Base-by-base conservation (phyloP, 1,284 basidiomycete species). In the Acaromyces ingoldii region DNA sequence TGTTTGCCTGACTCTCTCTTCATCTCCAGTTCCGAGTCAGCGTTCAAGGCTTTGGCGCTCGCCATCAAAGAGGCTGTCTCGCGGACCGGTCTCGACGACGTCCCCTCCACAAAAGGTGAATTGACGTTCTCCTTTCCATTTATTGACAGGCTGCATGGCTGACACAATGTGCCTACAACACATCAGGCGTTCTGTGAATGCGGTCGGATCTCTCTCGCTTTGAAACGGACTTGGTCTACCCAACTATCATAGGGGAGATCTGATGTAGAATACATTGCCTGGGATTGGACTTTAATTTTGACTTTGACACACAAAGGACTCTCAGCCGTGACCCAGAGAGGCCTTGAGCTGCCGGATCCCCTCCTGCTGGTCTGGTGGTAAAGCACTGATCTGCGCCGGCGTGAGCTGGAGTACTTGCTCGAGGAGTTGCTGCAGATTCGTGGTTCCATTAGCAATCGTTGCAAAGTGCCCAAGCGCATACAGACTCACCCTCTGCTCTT, bases 31-130 rank as follows among this genome's bases (percentile, higher is more conserved):
- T 84, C 91, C 29, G 95, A 99, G 77, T 90, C 91, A 4, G 90
- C 92, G 5, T 98, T 99, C 83, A 99, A 98, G 78, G 93, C 93
- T 0, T 78, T 97, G 24, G 95, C 93, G 0, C 80, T 99, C 17
- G 95, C 95, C 3, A 91, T 99, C 68, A 85, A 88, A 62, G 85
- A 96, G 77, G 95, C 95, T 15, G 88, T 95, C 58, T 84, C 90
- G 69, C 81, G 82, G 61, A 98, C 93, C 0, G 92, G 92, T 5
- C 83, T 87, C 13, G 82, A 85, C 67, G 95, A 99, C 61, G 85
- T 98, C 19, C 95, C 95, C 2, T 93, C 89, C 74, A 98, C 95
- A 6, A 99, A 99, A 78, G 95, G 93, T 58, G 89, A 43, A 57
- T 61, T 6, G 19, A 28, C 17, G 15, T 17, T n/a, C n/a, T n/a